phyloP scores from a whole-genome alignment of 768 basidiomycete species.

The Leccinum truebloodii region DNA sequence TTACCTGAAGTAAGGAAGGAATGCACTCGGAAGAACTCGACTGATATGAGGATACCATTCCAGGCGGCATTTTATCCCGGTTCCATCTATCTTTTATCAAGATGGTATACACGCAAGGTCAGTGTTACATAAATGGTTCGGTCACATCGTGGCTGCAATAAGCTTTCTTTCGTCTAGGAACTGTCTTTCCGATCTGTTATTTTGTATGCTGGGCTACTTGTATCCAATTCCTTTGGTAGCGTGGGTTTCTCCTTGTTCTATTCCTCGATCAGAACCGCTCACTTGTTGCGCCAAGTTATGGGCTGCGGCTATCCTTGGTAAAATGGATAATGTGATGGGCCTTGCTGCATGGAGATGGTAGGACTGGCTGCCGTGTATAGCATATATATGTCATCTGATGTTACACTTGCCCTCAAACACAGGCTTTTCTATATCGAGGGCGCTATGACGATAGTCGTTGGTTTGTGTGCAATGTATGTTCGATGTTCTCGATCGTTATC shows the following conservation, averaged over 20 bases:
- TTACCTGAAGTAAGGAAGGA: background rate
- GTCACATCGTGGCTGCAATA: background rate
- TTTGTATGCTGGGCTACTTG: background rate
- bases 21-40: background rate
- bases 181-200: background rate
- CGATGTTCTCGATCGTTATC: background rate
- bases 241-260: background rate
- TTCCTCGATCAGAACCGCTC: background rate
- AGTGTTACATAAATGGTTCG: background rate
- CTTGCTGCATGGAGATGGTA: constrained; percentile 4
- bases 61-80: constrained; percentile 4
- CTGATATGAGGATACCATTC: background rate
- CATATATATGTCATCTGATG: background rate
- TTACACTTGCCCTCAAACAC: background rate
- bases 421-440: constrained; percentile 1
- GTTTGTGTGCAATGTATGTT: background rate
- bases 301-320: background rate
- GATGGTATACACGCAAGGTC: constrained; percentile 7
- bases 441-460: constrained; percentile 1
- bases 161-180: background rate
- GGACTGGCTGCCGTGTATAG: background rate
- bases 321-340: background rate
- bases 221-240: background rate
- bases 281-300: background rate
- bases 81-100: constrained; percentile 1